Base-by-base conservation (phyloP, 257 asterid species). In the Avicennia marina region DNA sequence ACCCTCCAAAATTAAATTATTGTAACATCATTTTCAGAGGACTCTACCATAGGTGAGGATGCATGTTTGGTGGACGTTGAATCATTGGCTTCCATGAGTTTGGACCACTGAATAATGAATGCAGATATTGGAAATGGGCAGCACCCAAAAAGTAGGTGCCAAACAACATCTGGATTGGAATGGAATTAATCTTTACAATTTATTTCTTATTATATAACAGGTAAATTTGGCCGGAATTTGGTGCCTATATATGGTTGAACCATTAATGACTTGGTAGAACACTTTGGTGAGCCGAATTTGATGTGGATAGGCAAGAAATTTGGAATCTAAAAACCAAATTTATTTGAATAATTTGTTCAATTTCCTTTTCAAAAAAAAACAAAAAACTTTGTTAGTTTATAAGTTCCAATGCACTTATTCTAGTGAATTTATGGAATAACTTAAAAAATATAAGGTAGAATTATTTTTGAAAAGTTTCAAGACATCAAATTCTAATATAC, bases 121-220 rank as follows among this genome's bases (percentile, higher is more conserved):
- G 20, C 25, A 25, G 20, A 49, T 26, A 22, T 49, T 49, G 10
- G 26, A 21, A n/a, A 13, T 49, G 55, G 55, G 34, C n/a, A 25
- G 38, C 55, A 49, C 55, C 38, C 13, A n/a, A 25, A 49, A 49
- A 49, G 55, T n/a, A 49, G 26, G 38, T 26, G 55, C 38, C 55
- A 13, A 49, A 49, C 38, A 49, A 24, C 12, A 8, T 49, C 34
- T 2, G n/a, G 7, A 49, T 49, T 49, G 38, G 13, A 15, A 13
- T 25, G 38, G 38, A 26, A 47, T 24, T 47, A 47, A 49, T 49
- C 20, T 25, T 15, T 25, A 13, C 34, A 49, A 49, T 26, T 24
- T 49, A 49, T 26, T 49, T n/a, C 55, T 49, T 25, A 26, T n/a
- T 15, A 25, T 24, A 6, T 25, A 6, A 25, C 12, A 26, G 20